A percentile compares a stretch with the other conserved stretches of the same genome.
Evolutionary conservation across 108 stramenopile species (phyloP).

Genomic region (Aurantiochytrium sp.): DNA sequence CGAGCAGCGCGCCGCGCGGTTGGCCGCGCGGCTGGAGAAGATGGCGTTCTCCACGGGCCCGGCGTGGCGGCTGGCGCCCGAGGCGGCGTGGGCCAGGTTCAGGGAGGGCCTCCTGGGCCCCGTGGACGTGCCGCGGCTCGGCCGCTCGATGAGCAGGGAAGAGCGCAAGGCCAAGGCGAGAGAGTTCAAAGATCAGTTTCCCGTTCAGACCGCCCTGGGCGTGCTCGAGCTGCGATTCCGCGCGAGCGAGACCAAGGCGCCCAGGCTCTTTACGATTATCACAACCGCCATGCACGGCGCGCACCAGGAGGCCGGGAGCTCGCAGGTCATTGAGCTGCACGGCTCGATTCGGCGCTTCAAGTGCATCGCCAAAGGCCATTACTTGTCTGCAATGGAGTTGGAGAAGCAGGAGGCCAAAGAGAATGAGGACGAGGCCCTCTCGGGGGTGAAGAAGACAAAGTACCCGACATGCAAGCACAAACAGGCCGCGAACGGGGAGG

Average conservation of each 20-base stretch:
- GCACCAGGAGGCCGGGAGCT: neutral
- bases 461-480: no score
- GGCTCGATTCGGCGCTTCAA: neutral
- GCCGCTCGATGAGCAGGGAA: neutral
- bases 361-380: neutral
- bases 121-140: neutral
- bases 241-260: neutral
- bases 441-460: no score
- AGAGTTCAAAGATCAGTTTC: neutral
- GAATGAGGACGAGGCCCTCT: no score
- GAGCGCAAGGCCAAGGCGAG: neutral
- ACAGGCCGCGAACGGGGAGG: no score
- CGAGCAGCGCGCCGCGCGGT: neutral
- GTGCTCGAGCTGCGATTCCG: neutral
- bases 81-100: neutral
- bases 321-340: neutral
- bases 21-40: no score
- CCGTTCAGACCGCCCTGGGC: neutral
- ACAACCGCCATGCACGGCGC: neutral
- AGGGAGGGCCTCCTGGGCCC: neutral
- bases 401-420: no score
- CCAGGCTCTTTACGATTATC: neutral
- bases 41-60: neutral
- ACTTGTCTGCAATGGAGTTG: neutral
- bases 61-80: neutral